phyloP scores from a whole-genome alignment of 2,329 filamentous ascomycete genomes.

The Claviceps cyperi region DNA sequence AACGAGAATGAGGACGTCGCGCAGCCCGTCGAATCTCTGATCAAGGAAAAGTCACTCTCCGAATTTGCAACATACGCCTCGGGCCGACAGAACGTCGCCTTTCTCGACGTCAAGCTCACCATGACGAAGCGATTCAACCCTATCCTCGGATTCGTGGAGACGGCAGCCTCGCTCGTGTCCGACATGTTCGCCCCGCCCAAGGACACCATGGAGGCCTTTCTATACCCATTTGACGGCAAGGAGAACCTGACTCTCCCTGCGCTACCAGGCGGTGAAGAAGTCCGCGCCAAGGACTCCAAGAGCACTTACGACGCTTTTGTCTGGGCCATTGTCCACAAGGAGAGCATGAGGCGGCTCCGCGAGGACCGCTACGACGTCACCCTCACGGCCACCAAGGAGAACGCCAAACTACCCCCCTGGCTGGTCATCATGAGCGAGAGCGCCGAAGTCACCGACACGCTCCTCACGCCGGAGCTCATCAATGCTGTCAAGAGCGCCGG shows the following conservation, averaged over 20 bases:
- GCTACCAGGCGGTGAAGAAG: conserved; percentile 42
- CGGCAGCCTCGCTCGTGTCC: conserved; percentile 57
- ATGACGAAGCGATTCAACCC: conserved; percentile 84
- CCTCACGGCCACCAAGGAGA: conserved; percentile 84
- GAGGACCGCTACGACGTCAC: conserved; percentile 91
- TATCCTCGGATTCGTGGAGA: conserved; percentile 45
- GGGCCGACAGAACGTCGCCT: conserved; percentile 84
- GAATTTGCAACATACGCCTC: conserved; percentile 82
- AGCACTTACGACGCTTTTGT: conserved; percentile 80
- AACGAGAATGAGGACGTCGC: conserved; percentile 14
- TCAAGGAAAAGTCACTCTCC: conserved; percentile 78
- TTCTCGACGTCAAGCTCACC: conserved; percentile 70
- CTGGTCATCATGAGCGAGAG: conserved; percentile 92
- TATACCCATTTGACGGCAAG: conserved; percentile 86
- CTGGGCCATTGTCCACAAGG: conserved; percentile 91
- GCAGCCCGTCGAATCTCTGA: conserved; percentile 27
- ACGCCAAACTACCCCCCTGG: conserved; percentile 79
- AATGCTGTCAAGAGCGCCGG: conserved; percentile 67
- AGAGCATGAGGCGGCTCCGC: conserved; percentile 75
- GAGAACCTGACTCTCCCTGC: conserved; percentile 65
- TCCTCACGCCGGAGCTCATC: conserved; percentile 79
- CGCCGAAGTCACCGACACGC: conserved; percentile 77
- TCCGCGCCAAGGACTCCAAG: conserved; percentile 41
- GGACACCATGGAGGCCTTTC: conserved; percentile 61
- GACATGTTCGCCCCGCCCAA: conserved; percentile 56